A percentile compares a stretch with the other conserved stretches of the same genome.
Conservation (phyloP, 257 asterid genomes). For the Solanum etuberosum region DNA sequence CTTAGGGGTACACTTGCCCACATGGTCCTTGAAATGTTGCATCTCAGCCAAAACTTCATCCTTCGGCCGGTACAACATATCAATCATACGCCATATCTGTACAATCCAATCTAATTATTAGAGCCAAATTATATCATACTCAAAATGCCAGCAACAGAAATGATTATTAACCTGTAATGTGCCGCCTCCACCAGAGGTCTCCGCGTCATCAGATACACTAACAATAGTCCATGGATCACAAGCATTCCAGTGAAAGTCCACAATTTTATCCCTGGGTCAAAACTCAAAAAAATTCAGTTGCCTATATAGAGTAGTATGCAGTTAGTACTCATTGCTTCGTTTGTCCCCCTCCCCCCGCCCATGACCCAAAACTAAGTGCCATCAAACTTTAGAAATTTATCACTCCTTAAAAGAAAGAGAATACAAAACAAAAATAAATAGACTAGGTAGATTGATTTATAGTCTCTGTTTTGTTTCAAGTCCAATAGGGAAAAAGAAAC, state of each 20-base stretch:
- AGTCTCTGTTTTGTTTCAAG: neutral
- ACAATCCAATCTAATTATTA: neutral
- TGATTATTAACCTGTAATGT: constrained; percentile 61
- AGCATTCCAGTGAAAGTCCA: constrained; percentile 92
- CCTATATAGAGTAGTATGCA: neutral
- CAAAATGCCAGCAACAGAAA: neutral
- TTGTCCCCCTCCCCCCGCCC: neutral
- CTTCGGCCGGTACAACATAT: constrained; percentile 76
- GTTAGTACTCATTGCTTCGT: neutral
- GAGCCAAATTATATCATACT: neutral
- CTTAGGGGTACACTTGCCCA: constrained; percentile 60
- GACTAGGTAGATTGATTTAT: neutral
- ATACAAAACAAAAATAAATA: neutral
- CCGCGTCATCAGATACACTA: constrained; percentile 88
- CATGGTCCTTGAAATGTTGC: constrained; percentile 81
- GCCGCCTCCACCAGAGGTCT: constrained; percentile 83
- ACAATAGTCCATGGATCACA: constrained; percentile 90
- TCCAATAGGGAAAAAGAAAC: neutral
- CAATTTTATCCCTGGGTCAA: constrained; percentile 68
- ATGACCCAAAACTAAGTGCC: neutral
- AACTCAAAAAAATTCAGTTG: neutral
- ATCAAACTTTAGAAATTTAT: neutral
- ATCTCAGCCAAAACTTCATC: constrained; percentile 80
- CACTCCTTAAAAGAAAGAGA: neutral
- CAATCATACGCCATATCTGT: constrained; percentile 96